Conservation (phyloP, 2,329 filamentous ascomycete species). For the Cytospora leucostoma region DNA sequence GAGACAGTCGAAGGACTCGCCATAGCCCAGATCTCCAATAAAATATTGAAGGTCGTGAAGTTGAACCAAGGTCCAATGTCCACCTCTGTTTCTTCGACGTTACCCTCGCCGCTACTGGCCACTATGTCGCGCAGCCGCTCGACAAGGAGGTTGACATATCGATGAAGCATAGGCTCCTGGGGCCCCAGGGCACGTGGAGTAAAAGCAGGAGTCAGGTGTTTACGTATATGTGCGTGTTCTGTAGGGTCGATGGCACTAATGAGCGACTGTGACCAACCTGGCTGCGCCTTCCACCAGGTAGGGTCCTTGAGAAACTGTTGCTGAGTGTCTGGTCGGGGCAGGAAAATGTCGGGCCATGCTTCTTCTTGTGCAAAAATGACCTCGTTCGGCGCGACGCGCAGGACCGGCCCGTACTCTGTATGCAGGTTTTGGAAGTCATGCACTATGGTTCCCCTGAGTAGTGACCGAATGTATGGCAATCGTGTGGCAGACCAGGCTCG, state of each 20-base stretch:
- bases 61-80: slow-evolving; percentile 34
- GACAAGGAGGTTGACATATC: slow-evolving; percentile 34
- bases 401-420: slow-evolving; percentile 24
- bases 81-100: neutral
- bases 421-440: slow-evolving; percentile 28
- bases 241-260: slow-evolving; percentile 35
- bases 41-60: slow-evolving; percentile 41
- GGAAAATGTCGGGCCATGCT: slow-evolving; percentile 13
- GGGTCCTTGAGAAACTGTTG: slow-evolving; percentile 34
- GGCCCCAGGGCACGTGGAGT: slow-evolving; percentile 32
- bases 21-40: slow-evolving; percentile 48
- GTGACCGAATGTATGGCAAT: slow-evolving; percentile 25
- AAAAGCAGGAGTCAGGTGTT: slow-evolving; percentile 33
- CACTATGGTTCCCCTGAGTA: slow-evolving; percentile 29
- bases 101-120: neutral
- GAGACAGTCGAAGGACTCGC: slow-evolving; percentile 43
- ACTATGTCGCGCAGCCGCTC: slow-evolving; percentile 29
- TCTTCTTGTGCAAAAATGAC: slow-evolving; percentile 14
- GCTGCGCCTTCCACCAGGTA: slow-evolving; percentile 34
- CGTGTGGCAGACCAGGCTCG: slow-evolving; percentile 26
- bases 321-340: slow-evolving; percentile 6
- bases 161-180: slow-evolving; percentile 35
- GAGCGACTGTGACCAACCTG: slow-evolving; percentile 30
- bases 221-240: slow-evolving; percentile 32
- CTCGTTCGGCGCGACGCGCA: slow-evolving; percentile 30